Evolutionary conservation across 768 basidiomycete genomes (phyloP), one percentile per base, ranked within the genome.

Genomic region (Mrakia gelida): DNA sequence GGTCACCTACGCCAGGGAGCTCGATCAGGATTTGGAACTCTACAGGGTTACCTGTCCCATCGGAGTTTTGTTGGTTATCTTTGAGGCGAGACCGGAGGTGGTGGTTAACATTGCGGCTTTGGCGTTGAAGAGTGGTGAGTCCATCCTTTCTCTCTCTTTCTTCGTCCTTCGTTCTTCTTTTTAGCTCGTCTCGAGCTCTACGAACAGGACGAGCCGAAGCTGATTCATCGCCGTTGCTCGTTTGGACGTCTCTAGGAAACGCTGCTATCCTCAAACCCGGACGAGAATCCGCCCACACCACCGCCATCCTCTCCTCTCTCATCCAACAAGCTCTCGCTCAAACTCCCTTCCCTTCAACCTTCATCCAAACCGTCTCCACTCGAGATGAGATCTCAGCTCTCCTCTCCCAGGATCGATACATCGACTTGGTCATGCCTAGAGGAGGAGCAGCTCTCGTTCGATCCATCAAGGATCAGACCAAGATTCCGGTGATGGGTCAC

Each of bases 401-500:
- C 43, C 89, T 99, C 9, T 87, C 88, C 10, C 88, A 95, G 81
- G 96, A 98, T 84, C 89, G 89, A 67, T 95, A 94, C 85, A 98
- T 99, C 82, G 95, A 98, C 84, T 88, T 99, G 30, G 95, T 98
- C 74, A 98, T 98, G 83, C 97, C 97, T 0, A 87, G 97, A 75
- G 97, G 97, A 9, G 95, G 95, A 82, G 96, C 96, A 81, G 89
- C 88, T 80, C 89, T 99, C 18, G 97, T 98, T 38, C 88, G 86
- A 81, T 92, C 87, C 83, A 97, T 99, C 78, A 94, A 98, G 83
- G 91, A 92, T 77, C 89, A 87, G 80, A 97, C 96, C 0, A 88
- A 92, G 78, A 98, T 99, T 79, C 92, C 97, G 2, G 97, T 99
- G 63, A 98, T 99, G 95, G 97, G 97, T 1, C 97, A 99, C 82